Base-by-base conservation (phyloP, 176 grass and related monocot species). In the Calamus simplicifolius region DNA sequence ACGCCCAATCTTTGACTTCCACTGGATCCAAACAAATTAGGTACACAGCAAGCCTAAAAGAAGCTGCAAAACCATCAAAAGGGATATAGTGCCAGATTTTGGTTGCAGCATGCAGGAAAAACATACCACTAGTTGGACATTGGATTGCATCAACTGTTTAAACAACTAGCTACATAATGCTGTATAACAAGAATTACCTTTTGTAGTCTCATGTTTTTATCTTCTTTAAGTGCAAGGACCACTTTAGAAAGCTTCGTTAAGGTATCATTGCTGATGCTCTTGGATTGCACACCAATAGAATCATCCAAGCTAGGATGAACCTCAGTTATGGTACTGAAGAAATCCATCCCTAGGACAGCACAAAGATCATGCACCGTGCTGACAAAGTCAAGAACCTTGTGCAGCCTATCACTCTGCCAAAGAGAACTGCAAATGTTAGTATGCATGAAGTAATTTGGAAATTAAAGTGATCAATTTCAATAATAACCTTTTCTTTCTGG, bases 201-300 rank as follows among this genome's bases (percentile, higher is more conserved):
- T 66, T 61, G 49, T 65, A 97, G 76, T 73, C 81, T 90, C 66
- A 80, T 82, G 23, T 51, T 25, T 67, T 88, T 97, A 56, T 91
- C 84, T 73, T 91, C 84, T 74, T 88, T 61, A 30, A 97, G 83
- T 70, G 70, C 57, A 25, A 54, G 59, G 61, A 91, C 67, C 83
- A 91, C 88, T 58, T 75, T 78, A 62, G 87, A 97, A 29, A 97
- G 75, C 62, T 87, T 85, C 6, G 73, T 71, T 66, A 97, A 26
- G 51, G 92, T 91, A 54, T 73, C 69, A 69, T 91, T 85, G 83
- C 83, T 88, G 59, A 91, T 91, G 73, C 87, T 97, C 73, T 97
- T 97, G 56, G 78, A 91, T 55, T 97, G 78, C 35, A 79, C 74
- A 49, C 73, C 60, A 31, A 82, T 69, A 69, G 74, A 77, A 56